Percentiles rank a stretch among this genome's conserved stretches.
Evolutionary conservation across 306 rosid genomes (phyloP).

Genomic region (Glycine soja): DNA sequence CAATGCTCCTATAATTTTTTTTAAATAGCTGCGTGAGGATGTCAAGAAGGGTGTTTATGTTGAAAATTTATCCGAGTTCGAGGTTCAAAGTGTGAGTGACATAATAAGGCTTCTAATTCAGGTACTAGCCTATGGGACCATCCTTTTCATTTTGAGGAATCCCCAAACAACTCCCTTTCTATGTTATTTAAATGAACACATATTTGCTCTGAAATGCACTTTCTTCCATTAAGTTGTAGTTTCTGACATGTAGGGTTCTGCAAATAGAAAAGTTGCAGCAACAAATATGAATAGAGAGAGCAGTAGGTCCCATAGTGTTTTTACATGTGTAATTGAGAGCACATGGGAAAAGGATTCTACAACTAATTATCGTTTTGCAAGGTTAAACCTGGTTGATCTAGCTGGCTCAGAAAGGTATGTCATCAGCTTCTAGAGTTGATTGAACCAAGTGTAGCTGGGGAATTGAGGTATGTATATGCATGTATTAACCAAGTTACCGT

Average conservation of each 20-base stretch:
- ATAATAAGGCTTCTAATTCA: conserved; percentile 82
- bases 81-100: conserved; percentile 81
- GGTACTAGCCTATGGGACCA: conserved; percentile 53
- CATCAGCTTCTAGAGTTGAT: conserved; percentile 38
- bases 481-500: conserved; percentile 38
- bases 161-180: background rate
- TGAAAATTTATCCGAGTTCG: conserved; percentile 93
- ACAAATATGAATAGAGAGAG: conserved; percentile 99
- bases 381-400: conserved; percentile 93
- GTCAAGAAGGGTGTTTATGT: conserved; percentile 91
- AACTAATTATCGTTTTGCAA: conserved; percentile 89
- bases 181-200: conserved; percentile 29
- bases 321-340: conserved; percentile 97
- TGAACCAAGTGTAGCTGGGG: conserved; percentile 15
- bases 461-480: conserved; percentile 21
- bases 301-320: conserved; percentile 97
- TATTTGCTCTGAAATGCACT: conserved; percentile 30
- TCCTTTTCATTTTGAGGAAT: conserved; percentile 43
- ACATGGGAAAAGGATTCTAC: conserved; percentile 93
- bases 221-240: conserved; percentile 49
- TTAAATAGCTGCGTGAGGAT: conserved; percentile 84
- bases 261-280: conserved; percentile 97
- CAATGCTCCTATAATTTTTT: conserved; percentile 34
- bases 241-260: conserved; percentile 75
- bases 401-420: conserved; percentile 97